These are phyloP conservation scores for Reticulascus tulasneorum DNA, from an alignment of 2,329 filamentous ascomycete genomes.

Conservation along the genomic window DNA sequence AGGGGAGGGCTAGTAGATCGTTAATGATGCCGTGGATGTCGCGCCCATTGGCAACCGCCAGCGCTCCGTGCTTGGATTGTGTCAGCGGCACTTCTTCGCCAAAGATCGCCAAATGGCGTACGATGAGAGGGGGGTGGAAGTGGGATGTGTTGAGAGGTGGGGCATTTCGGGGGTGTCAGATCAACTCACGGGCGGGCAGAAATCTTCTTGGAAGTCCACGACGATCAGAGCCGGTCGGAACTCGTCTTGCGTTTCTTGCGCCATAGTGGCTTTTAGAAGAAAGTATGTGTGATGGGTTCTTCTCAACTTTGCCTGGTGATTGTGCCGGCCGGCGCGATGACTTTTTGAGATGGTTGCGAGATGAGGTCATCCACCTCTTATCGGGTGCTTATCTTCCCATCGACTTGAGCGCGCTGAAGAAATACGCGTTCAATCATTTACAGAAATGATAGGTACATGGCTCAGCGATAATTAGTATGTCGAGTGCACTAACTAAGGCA, in stretches of 20 bases:
- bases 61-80: conserved; percentile 64
- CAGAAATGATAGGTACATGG: too few relatives aligned
- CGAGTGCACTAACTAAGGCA: too few relatives aligned
- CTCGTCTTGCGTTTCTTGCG: conserved; percentile 10
- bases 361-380: not conserved
- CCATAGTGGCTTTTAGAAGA: conserved; percentile 14
- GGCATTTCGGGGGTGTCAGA: conserved; percentile 3
- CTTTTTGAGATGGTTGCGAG: not conserved
- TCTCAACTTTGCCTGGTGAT: conserved; percentile 1
- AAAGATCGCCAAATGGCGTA: not conserved
- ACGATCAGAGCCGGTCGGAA: conserved; percentile 59
- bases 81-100: not conserved
- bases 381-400: not conserved
- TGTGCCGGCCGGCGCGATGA: not conserved
- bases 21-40: conserved; percentile 70
- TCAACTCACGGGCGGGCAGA: conserved; percentile 75
- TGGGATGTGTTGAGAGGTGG: conserved; percentile 6
- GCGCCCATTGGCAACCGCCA: conserved; percentile 74
- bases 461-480: too few relatives aligned
- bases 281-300: not conserved
- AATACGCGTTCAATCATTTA: too few relatives aligned
- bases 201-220: conserved; percentile 91
- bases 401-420: too few relatives aligned
- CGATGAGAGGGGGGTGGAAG: not conserved
- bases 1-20: conserved; percentile 65